These are phyloP conservation scores for Gnomoniopsis smithogilvyi DNA, from an alignment of 2,329 filamentous ascomycete species.

Conservation along the genomic window DNA sequence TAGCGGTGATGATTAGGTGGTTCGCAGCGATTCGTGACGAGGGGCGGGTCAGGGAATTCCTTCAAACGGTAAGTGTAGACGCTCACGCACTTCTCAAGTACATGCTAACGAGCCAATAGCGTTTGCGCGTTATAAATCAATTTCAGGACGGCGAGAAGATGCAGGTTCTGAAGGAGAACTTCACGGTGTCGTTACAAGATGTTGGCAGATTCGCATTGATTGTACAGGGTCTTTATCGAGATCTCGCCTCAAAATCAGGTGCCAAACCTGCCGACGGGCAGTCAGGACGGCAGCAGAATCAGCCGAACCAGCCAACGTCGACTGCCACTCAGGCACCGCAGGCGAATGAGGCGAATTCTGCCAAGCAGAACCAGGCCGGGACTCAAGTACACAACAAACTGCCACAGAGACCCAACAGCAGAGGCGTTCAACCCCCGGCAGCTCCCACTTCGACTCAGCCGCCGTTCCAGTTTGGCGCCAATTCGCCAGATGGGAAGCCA, in stretches of 20 bases:
- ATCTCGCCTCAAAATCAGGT: conserved; percentile 31
- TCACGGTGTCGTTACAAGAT: conserved; percentile 51
- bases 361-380: conserved; percentile 37
- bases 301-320: conserved; percentile 10
- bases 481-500: conserved; percentile 59
- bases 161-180: conserved; percentile 41
- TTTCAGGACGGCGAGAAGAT: conserved; percentile 49
- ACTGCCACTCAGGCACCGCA: conserved; percentile 23
- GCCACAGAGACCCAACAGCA: conserved; percentile 42
- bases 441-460: conserved; percentile 57
- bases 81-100: not conserved
- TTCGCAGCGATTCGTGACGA: conserved; percentile 48
- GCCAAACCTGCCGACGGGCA: conserved; percentile 28
- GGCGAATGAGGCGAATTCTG: conserved; percentile 45
- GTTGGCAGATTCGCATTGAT: conserved; percentile 42
- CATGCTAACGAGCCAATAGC: conserved; percentile 40
- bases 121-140: conserved; percentile 50
- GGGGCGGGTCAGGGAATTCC: conserved; percentile 46
- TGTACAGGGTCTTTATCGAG: conserved; percentile 51
- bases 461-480: conserved; percentile 52
- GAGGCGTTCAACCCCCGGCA: conserved; percentile 47
- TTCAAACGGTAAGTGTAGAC: conserved; percentile 44
- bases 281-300: conserved; percentile 17
- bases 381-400: conserved; percentile 45
- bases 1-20: conserved; percentile 43